Percentiles rank a stretch among this genome's conserved stretches.
These are phyloP conservation scores for Trichoderma orchidacearum DNA, from an alignment of 495 filamentous ascomycete genomes.

Conservation along the genomic window DNA sequence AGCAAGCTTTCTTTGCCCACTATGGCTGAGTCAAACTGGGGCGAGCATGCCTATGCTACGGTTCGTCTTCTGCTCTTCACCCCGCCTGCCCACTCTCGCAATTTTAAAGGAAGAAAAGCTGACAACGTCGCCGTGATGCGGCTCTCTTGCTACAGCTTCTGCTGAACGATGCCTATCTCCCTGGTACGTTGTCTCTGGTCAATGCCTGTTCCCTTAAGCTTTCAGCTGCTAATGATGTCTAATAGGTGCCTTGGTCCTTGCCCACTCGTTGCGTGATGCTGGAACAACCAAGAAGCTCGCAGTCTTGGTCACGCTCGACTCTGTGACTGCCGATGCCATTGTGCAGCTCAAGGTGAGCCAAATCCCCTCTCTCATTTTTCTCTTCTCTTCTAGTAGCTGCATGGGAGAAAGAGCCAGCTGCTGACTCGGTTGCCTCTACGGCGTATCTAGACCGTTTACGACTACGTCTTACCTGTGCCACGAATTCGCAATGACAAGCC, in stretches of 20 bases:
- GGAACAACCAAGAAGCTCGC: constrained; percentile 78
- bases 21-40: constrained; percentile 3
- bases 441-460: constrained; percentile 54
- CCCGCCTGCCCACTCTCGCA: not conserved
- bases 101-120: constrained; percentile 3
- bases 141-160: constrained; percentile 48
- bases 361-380: not conserved
- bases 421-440: not conserved
- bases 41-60: constrained; percentile 1
- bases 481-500: constrained; percentile 62
- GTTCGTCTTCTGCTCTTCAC: not conserved
- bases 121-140: not conserved
- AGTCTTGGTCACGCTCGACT: constrained; percentile 67
- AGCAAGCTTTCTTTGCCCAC: not conserved
- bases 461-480: constrained; percentile 77
- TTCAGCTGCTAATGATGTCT: constrained; percentile 8
- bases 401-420: constrained; percentile 5
- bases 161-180: constrained; percentile 79
- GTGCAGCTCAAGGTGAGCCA: constrained; percentile 53
- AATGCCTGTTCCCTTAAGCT: constrained; percentile 9
- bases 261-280: constrained; percentile 87
- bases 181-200: constrained; percentile 42
- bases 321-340: constrained; percentile 55
- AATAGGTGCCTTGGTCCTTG: constrained; percentile 79
- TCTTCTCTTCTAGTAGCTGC: too few species aligned